Conservation (phyloP, 2,329 filamentous ascomycete genomes). For the Iodosphaeria phyllophila region DNA sequence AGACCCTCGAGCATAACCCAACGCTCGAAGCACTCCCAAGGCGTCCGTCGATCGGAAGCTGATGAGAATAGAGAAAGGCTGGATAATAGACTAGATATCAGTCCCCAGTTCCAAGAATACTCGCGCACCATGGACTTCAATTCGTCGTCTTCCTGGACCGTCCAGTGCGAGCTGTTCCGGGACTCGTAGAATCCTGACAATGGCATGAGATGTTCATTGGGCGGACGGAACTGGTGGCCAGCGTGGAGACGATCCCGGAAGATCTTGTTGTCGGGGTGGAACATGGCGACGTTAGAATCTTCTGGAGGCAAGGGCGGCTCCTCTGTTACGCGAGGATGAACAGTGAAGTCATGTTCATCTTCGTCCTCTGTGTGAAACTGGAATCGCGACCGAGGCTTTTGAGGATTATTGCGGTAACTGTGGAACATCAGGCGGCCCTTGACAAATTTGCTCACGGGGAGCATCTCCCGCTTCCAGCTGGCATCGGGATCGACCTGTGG, state of each 20-base stretch:
- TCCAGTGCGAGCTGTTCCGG: slow-evolving; percentile 79
- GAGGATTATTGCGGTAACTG: slow-evolving; percentile 43
- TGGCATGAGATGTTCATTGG: slow-evolving; percentile 83
- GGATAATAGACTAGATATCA: slow-evolving; percentile 68
- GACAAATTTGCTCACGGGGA: slow-evolving; percentile 75
- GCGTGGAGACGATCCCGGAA: slow-evolving; percentile 82
- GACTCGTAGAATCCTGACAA: slow-evolving; percentile 79
- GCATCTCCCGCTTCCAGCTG: slow-evolving; percentile 55
- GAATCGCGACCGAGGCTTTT: slow-evolving; percentile 65
- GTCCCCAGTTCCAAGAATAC: slow-evolving; percentile 93
- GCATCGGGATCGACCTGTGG: slow-evolving; percentile 49
- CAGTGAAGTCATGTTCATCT: slow-evolving; percentile 25
- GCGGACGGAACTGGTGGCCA: slow-evolving; percentile 81
- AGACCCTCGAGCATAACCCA: slow-evolving; percentile 88
- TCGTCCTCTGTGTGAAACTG: slow-evolving; percentile 58
- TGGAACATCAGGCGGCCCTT: slow-evolving; percentile 62
- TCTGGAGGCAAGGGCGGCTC: slow-evolving; percentile 39
- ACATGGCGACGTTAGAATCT: slow-evolving; percentile 65
- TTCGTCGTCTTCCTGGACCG: slow-evolving; percentile 75
- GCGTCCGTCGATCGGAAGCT: slow-evolving; percentile 73
- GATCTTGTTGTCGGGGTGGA: slow-evolving; percentile 73
- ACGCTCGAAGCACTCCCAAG: slow-evolving; percentile 97
- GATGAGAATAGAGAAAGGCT: slow-evolving; percentile 63
- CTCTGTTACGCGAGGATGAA: slow-evolving; percentile 12
- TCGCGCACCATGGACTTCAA: slow-evolving; percentile 70